phyloP scores from a whole-genome alignment of 495 filamentous ascomycete genomes.

The Penicillium subrubescens region DNA sequence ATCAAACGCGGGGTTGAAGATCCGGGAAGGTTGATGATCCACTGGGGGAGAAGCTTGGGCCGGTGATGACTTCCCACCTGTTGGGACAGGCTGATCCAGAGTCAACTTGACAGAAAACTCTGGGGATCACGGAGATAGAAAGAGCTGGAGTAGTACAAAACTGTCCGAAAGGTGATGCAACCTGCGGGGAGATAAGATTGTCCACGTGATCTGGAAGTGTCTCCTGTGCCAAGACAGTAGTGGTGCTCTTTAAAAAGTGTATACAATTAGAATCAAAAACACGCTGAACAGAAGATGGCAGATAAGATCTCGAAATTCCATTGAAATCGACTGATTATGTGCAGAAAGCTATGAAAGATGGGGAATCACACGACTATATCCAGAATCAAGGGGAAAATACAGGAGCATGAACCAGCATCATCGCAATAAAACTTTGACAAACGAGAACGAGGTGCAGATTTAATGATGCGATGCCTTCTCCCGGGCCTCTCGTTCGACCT shows the following conservation, averaged over 20 bases:
- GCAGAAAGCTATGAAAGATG: slow-evolving; percentile 23
- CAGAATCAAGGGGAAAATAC: slow-evolving; percentile 20
- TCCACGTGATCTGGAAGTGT: slow-evolving; percentile 10
- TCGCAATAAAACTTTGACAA: slow-evolving; percentile 11
- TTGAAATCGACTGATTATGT: slow-evolving; percentile 10
- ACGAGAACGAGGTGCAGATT: slow-evolving; percentile 11
- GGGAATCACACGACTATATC: slow-evolving; percentile 37
- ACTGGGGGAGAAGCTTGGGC: neutral
- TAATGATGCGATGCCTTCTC: slow-evolving; percentile 41
- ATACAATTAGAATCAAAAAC: neutral
- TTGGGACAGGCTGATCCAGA: neutral
- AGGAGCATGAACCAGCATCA: slow-evolving; percentile 17
- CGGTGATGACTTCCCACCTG: neutral
- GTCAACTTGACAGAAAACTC: neutral
- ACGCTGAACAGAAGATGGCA: neutral
- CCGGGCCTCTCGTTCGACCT: slow-evolving; percentile 58
- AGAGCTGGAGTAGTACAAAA: slow-evolving; percentile 1
- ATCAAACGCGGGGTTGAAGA: neutral
- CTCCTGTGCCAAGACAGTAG: neutral
- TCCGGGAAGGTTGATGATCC: neutral
- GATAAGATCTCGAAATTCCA: neutral
- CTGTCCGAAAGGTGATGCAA: slow-evolving; percentile 1
- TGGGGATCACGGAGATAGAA: neutral
- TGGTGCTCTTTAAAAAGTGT: neutral
- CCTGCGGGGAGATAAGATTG: slow-evolving; percentile 23